Percentiles rank a stretch among this genome's conserved stretches.
Conservation (phyloP, 2,329 filamentous ascomycete genomes). For the Tolypocladium tundrense region DNA sequence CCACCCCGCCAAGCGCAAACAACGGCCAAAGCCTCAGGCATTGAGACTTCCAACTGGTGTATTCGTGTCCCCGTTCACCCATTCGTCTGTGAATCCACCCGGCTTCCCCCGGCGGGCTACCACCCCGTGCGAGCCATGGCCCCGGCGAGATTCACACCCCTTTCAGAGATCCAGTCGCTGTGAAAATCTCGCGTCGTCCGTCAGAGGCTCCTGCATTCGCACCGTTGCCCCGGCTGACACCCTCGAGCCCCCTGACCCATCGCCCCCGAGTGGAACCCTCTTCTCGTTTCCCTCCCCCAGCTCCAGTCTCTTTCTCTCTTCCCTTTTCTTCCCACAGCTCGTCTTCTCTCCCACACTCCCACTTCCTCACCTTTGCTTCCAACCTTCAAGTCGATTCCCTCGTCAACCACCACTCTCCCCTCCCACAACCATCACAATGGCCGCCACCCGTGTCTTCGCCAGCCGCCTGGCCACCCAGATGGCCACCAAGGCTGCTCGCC, state of each 20-base stretch:
- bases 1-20: conserved; percentile 4
- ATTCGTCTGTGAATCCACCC: conserved; percentile 20
- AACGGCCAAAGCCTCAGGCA: conserved; percentile 18
- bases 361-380: conserved; percentile 22
- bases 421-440: conserved; percentile 59
- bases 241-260: conserved; percentile 19
- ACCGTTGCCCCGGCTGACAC: conserved; percentile 25
- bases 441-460: conserved; percentile 67
- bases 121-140: conserved; percentile 12
- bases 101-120: conserved; percentile 23
- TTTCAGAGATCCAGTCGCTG: conserved; percentile 7
- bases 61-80: conserved; percentile 8
- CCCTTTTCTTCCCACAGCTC: conserved; percentile 27
- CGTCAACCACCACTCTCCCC: conserved; percentile 15
- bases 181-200: conserved; percentile 17
- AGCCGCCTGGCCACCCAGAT: conserved; percentile 68
- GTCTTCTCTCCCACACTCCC: conserved; percentile 16
- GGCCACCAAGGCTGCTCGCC: conserved; percentile 69
- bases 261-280: conserved; percentile 23
- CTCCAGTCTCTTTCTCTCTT: conserved; percentile 27
- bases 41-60: conserved; percentile 8
- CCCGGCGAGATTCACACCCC: conserved; percentile 17
- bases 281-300: conserved; percentile 20
- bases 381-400: conserved; percentile 20
- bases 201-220: conserved; percentile 12